These are phyloP conservation scores for Hypoxylon sp. DNA, from an alignment of 2,329 filamentous ascomycete genomes.

Conservation along the genomic window DNA sequence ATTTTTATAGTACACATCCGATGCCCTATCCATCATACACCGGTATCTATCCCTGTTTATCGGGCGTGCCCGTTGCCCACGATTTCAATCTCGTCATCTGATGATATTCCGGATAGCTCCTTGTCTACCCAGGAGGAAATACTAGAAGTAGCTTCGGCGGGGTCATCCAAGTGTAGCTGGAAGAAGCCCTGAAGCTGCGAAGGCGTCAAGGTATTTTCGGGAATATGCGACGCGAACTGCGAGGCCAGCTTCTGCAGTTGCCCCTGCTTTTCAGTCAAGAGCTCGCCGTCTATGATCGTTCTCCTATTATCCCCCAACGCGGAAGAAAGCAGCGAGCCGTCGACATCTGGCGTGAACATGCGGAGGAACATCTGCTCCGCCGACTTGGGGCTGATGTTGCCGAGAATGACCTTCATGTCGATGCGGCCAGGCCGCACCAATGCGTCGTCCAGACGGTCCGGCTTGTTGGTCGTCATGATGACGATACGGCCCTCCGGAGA, in stretches of 20 bases:
- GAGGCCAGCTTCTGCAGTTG: slow-evolving; percentile 38
- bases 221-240: slow-evolving; percentile 44
- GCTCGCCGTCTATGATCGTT: not conserved
- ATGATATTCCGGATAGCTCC: slow-evolving; percentile 36
- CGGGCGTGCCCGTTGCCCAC: slow-evolving; percentile 35
- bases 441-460: slow-evolving; percentile 65
- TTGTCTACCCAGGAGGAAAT: slow-evolving; percentile 44
- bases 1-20: slow-evolving; percentile 8
- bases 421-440: slow-evolving; percentile 68
- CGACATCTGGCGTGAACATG: slow-evolving; percentile 45
- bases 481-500: slow-evolving; percentile 70
- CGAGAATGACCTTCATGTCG: slow-evolving; percentile 62
- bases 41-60: not conserved
- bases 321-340: slow-evolving; percentile 1
- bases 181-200: slow-evolving; percentile 50
- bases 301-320: slow-evolving; percentile 3
- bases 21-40: slow-evolving; percentile 8
- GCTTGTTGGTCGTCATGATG: slow-evolving; percentile 72
- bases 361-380: slow-evolving; percentile 49
- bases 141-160: slow-evolving; percentile 41
- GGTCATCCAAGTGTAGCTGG: slow-evolving; percentile 46
- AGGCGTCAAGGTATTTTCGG: slow-evolving; percentile 47
- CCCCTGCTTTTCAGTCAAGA: slow-evolving; percentile 6
- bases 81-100: slow-evolving; percentile 44
- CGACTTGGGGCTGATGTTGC: slow-evolving; percentile 47